A percentile compares a stretch with the other conserved stretches of the same genome.
phyloP scores from a whole-genome alignment of 2,329 filamentous ascomycete species.

The Fusarium pilosicola region DNA sequence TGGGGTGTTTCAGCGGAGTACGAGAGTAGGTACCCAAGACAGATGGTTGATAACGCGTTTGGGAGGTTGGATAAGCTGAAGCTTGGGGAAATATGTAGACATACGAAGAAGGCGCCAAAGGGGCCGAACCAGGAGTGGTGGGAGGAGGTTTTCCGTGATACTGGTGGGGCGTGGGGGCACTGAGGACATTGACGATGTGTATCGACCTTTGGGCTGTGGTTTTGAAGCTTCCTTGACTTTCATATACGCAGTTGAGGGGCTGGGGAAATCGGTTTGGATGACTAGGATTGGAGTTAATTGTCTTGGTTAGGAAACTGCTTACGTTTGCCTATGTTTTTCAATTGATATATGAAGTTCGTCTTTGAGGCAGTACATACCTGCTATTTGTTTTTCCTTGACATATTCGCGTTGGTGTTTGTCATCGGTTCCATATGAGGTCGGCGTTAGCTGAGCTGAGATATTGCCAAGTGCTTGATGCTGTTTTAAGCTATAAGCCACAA shows the following conservation, averaged over 20 bases:
- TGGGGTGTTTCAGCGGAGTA: constrained; percentile 1
- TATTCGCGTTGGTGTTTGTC: no score
- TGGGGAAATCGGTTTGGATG: neutral
- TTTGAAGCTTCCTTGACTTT: neutral
- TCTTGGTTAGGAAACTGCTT: no score
- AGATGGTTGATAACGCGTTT: neutral
- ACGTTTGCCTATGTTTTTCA: neutral
- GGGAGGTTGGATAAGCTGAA: neutral
- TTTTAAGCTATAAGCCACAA: no score
- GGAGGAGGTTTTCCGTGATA: constrained; percentile 9
- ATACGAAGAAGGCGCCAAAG: neutral
- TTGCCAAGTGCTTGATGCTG: no score
- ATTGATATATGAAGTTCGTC: neutral
- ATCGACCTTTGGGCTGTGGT: neutral
- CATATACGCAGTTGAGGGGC: no score
- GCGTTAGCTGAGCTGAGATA: no score
- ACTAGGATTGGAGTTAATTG: neutral
- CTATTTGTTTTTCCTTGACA: no score
- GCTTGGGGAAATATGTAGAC: neutral
- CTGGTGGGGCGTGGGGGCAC: neutral
- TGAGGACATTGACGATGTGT: neutral
- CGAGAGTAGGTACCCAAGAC: neutral
- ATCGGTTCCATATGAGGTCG: no score
- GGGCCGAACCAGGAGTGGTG: neutral
- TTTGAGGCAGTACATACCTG: no score